Conservation (phyloP, 1,139 yeast species). For the Yamadazyma pseudoaaseri region DNA sequence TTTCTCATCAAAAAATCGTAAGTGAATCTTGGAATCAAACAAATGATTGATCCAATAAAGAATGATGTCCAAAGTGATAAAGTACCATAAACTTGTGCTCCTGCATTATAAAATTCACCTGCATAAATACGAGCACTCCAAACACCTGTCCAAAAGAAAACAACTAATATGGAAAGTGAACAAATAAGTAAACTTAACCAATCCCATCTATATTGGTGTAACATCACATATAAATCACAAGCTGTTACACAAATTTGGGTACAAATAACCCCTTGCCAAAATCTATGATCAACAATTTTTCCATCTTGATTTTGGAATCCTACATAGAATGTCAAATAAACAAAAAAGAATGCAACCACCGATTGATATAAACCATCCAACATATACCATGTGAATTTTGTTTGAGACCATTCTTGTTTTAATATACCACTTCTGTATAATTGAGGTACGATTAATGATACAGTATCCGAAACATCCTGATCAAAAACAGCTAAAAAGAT, state of each 20-base stretch:
- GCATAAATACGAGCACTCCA: conserved; percentile 49
- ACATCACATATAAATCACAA: conserved; percentile 52
- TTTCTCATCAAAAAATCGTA: conserved; percentile 47
- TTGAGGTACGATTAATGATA: conserved; percentile 58
- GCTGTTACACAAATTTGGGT: conserved; percentile 50
- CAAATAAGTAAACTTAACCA: conserved; percentile 52
- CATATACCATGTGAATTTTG: conserved; percentile 56
- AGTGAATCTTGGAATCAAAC: conserved; percentile 53
- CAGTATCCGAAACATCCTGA: conserved; percentile 60
- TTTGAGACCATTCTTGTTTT: conserved; percentile 52
- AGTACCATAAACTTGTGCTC: conserved; percentile 53
- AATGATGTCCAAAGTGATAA: conserved; percentile 51
- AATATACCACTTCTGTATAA: conserved; percentile 55
- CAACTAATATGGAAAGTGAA: conserved; percentile 48
- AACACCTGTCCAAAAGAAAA: conserved; percentile 63
- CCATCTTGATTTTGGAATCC: conserved; percentile 52
- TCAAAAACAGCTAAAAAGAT: conserved; percentile 59
- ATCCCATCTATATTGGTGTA: conserved; percentile 63
- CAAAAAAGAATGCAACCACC: conserved; percentile 54
- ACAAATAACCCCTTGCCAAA: conserved; percentile 55
- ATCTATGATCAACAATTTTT: conserved; percentile 53
- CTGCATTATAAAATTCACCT: conserved; percentile 55
- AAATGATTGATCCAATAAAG: conserved; percentile 45
- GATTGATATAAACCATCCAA: conserved; percentile 59
- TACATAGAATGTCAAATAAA: conserved; percentile 47